A percentile compares a stretch with the other conserved stretches of the same genome.
phyloP scores from a whole-genome alignment of 148 eudicot species.

The Pharnaceum exiguum region DNA sequence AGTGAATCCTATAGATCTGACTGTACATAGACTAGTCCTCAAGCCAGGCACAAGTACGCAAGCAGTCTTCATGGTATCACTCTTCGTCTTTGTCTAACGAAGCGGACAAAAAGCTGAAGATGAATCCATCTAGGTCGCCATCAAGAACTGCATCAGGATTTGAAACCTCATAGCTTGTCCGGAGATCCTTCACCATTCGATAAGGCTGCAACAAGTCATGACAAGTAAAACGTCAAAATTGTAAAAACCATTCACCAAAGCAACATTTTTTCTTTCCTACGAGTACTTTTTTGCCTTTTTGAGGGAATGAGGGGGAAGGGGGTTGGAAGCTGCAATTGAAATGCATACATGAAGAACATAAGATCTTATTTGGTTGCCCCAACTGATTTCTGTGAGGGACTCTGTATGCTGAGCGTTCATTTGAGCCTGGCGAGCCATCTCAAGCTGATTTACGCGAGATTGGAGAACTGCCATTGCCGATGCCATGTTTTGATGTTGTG shows the following conservation, averaged over 20 bases:
- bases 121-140: conserved; percentile 85
- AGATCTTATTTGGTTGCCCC: conserved; percentile 89
- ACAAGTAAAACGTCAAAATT: neutral
- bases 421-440: conserved; percentile 93
- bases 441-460: conserved; percentile 86
- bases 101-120: conserved; percentile 67
- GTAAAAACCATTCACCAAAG: neutral
- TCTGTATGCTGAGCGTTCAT: conserved; percentile 83
- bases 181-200: conserved; percentile 92
- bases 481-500: conserved; percentile 91
- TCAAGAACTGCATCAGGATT: conserved; percentile 91
- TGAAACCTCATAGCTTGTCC: conserved; percentile 89
- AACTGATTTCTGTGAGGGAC: conserved; percentile 87
- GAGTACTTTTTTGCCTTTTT: neutral
- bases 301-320: neutral
- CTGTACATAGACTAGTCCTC: no score
- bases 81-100: conserved; percentile 68
- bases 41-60: neutral
- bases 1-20: no score
- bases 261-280: neutral
- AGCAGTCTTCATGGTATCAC: neutral
- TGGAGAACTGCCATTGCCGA: conserved; percentile 95
- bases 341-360: conserved; percentile 82
- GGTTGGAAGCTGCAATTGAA: neutral
- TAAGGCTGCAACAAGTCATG: conserved; percentile 63